These are phyloP conservation scores for Colletotrichum euphorbiae DNA, from an alignment of 2,329 filamentous ascomycete species.

Conservation along the genomic window DNA sequence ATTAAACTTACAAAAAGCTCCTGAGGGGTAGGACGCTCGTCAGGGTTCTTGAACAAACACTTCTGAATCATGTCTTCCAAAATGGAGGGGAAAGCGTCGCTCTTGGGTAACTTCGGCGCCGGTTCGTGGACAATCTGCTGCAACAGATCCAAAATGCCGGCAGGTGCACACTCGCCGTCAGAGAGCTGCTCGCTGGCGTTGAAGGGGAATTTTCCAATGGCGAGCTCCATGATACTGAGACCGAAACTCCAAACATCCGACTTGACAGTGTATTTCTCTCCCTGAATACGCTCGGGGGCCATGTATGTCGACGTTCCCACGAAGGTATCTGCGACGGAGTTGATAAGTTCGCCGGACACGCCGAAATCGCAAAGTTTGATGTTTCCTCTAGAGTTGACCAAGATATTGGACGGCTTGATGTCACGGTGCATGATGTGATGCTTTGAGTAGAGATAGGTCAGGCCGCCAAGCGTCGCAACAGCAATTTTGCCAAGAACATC, in stretches of 20 bases:
- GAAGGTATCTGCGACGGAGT: constrained; percentile 98
- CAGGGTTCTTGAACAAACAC: constrained; percentile 90
- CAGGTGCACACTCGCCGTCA: constrained; percentile 84
- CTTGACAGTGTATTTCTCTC: constrained; percentile 96
- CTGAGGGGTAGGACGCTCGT: constrained; percentile 89
- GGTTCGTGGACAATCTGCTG: constrained; percentile 98
- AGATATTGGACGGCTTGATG: constrained; percentile 97
- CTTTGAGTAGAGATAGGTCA: constrained; percentile 94
- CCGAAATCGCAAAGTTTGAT: constrained; percentile 99
- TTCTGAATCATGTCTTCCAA: constrained; percentile 97
- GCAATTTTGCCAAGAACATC: constrained; percentile 98
- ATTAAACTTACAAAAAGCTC: constrained; percentile 82
- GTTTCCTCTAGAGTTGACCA: constrained; percentile 91
- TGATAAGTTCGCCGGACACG: constrained; percentile 97
- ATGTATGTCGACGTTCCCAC: constrained; percentile 99
- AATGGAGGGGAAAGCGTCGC: constrained; percentile 95
- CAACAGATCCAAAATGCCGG: constrained; percentile 93
- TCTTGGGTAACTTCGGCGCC: constrained; percentile 92
- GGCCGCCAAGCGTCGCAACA: constrained; percentile 90
- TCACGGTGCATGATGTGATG: constrained; percentile 99
- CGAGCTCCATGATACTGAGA: constrained; percentile 93
- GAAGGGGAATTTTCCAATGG: constrained; percentile 97
- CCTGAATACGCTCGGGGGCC: constrained; percentile 97
- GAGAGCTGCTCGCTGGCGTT: constrained; percentile 76
- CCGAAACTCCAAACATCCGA: constrained; percentile 99